Conservation (phyloP, 495 filamentous ascomycete species). For the Glarea lozoyensis region DNA sequence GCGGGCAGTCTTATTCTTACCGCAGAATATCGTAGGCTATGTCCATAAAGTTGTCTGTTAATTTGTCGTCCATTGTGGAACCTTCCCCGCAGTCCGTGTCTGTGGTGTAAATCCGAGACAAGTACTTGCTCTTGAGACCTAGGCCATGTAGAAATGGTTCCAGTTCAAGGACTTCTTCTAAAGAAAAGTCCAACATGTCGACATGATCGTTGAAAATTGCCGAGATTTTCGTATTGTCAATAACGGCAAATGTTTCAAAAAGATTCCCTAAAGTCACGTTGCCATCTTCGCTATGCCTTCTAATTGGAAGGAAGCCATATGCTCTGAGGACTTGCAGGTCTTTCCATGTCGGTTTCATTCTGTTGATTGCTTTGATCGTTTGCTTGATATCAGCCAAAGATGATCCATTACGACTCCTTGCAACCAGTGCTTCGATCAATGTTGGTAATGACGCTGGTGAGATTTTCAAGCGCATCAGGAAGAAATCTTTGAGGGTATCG, state of each 20-base stretch:
- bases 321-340: background rate
- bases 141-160: conserved; percentile 28
- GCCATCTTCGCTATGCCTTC: background rate
- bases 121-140: conserved; percentile 24
- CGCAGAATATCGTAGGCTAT: conserved; percentile 32
- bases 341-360: background rate
- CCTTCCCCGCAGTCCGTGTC: conserved; percentile 22
- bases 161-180: conserved; percentile 26
- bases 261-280: background rate
- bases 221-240: conserved; percentile 26
- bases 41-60: conserved; percentile 20
- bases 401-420: background rate
- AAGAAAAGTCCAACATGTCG: conserved; percentile 29
- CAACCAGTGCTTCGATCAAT: conserved; percentile 5
- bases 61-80: conserved; percentile 13
- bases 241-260: conserved; percentile 24
- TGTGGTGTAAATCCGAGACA: conserved; percentile 29
- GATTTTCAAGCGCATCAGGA: conserved; percentile 5
- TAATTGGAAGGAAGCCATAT: background rate
- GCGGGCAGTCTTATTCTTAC: conserved; percentile 14
- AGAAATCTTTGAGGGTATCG: background rate
- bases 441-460: conserved; percentile 8
- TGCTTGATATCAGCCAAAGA: background rate
- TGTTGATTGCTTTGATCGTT: conserved; percentile 8
- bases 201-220: conserved; percentile 21